A percentile compares a stretch with the other conserved stretches of the same genome.
phyloP scores from a whole-genome alignment of 1,284 basidiomycete genomes.

The Sutorius eximius region DNA sequence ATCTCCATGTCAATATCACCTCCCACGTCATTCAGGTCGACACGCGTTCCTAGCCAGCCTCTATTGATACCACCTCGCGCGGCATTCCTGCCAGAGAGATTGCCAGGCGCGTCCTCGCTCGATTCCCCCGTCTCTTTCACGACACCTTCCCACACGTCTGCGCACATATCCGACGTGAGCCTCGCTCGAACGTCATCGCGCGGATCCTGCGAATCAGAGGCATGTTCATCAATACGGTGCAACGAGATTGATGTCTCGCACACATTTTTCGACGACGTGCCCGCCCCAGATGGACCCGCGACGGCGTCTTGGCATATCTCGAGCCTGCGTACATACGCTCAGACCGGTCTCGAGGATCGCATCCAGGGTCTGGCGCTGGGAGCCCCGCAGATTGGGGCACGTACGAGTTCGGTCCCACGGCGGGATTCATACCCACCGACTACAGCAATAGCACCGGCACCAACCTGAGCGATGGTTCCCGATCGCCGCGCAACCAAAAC shows the following conservation, averaged over 20 bases:
- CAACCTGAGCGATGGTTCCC: conserved; percentile 10
- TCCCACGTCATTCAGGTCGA: conserved; percentile 8
- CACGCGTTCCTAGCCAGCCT: not conserved
- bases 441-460: conserved; percentile 7
- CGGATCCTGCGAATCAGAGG: conserved; percentile 22
- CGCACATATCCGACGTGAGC: conserved; percentile 11
- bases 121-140: conserved; percentile 14
- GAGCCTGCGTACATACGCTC: conserved; percentile 23
- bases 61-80: conserved; percentile 17
- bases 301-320: conserved; percentile 31
- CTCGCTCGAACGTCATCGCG: conserved; percentile 7
- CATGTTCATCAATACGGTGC: conserved; percentile 18
- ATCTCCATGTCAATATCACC: conserved; percentile 30
- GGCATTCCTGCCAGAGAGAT: too few species aligned
- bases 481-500: conserved; percentile 15
- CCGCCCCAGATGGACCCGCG: too few species aligned
- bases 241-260: conserved; percentile 55
- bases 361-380: not conserved
- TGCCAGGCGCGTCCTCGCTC: not conserved
- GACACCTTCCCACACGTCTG: not conserved
- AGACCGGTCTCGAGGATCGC: conserved; percentile 4
- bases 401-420: conserved; percentile 27
- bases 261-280: conserved; percentile 55
- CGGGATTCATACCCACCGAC: conserved; percentile 28
- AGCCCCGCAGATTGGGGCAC: not conserved